Evolutionary conservation across 1,284 basidiomycete species (phyloP), one percentile per base, ranked within the genome.

Genomic region (Apiotrichum akiyoshidainum): DNA sequence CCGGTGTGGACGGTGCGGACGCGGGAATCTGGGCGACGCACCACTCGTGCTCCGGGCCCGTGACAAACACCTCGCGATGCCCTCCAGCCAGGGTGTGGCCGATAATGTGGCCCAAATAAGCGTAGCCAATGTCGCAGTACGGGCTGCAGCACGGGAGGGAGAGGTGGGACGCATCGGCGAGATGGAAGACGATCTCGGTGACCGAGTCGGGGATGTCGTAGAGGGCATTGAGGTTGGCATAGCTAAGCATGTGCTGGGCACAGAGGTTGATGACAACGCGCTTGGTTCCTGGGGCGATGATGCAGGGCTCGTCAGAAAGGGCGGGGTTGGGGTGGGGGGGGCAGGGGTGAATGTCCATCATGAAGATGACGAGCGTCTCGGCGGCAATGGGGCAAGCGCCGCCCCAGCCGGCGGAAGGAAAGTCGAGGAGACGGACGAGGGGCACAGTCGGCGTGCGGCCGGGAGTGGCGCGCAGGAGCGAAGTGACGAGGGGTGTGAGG

Each of bases 181-280:
- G 26, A 16, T 46, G 46, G 46, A 46, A 11, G 31, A 34, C 31
- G 16, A 46, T 8, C 14, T 46, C 21, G 4, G 22, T 34, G 16
- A 46, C 26, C 1, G 46, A 33, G 14, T 6, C 7, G 14, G 46
- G 46, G 5, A 46, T 26, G 16, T 46, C 31, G 26, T 46, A 34
- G 26, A 46, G 11, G 10, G 46, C 26, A 16, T 46, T 33, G 5
- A 31, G 5, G 46, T 46, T 46, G 16, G 46, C 22, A 33, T 35
- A 48, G 46, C 31, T n/a, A 33, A 48, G n/a, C 33, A n/a, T n/a
- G n/a, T 48, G 46, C 46, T 34, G 33, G 13, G 33, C 46, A 33
- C 46, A 35, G 2, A 35, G 22, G 17, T 34, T 48, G 34, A 48
- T 1, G 33, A 48, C 46, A 17, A 48, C 17, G n/a, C 46, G 46